Conservation (phyloP, 2,329 filamentous ascomycete species). For the Ampelomyces quisqualis region DNA sequence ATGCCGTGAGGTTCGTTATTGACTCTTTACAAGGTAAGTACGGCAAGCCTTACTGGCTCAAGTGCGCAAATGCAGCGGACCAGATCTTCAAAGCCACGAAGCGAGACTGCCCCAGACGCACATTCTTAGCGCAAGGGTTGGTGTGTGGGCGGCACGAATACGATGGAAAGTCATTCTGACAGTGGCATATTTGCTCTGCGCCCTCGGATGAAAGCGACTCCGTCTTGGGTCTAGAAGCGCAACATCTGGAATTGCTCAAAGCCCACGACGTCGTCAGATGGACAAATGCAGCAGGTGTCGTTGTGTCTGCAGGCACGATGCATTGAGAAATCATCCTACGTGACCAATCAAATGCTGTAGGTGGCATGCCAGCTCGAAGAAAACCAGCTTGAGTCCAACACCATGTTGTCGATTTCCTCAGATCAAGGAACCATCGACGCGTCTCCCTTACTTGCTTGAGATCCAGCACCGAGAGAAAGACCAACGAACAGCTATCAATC, state of each 20-base stretch:
- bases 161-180: neutral
- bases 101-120: conserved; percentile 11
- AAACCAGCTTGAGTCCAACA: conserved; percentile 8
- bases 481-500: neutral
- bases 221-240: neutral
- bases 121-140: conserved; percentile 10
- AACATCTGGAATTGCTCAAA: neutral
- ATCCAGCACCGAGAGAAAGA: conserved; percentile 5
- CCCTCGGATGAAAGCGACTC: neutral
- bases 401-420: neutral
- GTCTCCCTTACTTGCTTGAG: conserved; percentile 8
- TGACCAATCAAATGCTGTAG: conserved; percentile 12
- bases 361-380: conserved; percentile 4
- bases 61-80: conserved; percentile 22
- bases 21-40: too few relatives aligned
- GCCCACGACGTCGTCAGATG: conserved; percentile 6
- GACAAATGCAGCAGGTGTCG: conserved; percentile 20
- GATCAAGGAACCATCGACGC: conserved; percentile 1
- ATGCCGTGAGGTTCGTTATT: conserved; percentile 16
- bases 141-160: conserved; percentile 6
- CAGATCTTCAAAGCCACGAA: conserved; percentile 21
- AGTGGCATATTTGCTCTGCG: neutral
- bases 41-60: conserved; percentile 20
- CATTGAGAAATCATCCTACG: conserved; percentile 6
- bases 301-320: conserved; percentile 5